Conservation (phyloP, 495 filamentous ascomycete genomes). For the Daldinia concentrica region DNA sequence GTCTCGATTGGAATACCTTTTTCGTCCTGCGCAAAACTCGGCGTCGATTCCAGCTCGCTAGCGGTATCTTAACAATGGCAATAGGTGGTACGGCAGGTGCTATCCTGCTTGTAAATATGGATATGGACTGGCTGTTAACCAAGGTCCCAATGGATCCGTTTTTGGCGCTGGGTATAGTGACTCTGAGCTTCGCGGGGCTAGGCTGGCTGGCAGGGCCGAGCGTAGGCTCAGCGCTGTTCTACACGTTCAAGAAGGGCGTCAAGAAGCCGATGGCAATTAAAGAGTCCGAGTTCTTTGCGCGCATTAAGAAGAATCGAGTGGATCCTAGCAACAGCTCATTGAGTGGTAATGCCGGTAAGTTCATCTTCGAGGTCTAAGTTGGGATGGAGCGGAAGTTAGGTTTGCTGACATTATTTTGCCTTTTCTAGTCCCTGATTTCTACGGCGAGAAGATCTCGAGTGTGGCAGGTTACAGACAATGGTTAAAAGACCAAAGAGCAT, state of each 20-base stretch:
- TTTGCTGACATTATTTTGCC: conserved; percentile 10
- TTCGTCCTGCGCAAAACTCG: conserved; percentile 87
- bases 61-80: conserved; percentile 72
- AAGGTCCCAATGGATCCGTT: conserved; percentile 85
- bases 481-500: conserved; percentile 97
- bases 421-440: conserved; percentile 68
- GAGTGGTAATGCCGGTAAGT: conserved; percentile 66
- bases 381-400: neutral
- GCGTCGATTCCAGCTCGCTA: conserved; percentile 80
- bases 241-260: conserved; percentile 69
- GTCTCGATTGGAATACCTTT: conserved; percentile 91
- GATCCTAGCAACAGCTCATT: conserved; percentile 72
- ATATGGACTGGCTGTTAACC: conserved; percentile 72
- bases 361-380: neutral
- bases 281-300: conserved; percentile 88
- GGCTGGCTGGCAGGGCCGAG: conserved; percentile 90
- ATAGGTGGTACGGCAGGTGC: conserved; percentile 68
- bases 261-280: conserved; percentile 76
- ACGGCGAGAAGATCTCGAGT: conserved; percentile 95
- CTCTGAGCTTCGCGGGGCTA: conserved; percentile 72
- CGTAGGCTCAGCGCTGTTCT: conserved; percentile 79
- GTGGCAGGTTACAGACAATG: conserved; percentile 90
- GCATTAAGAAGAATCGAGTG: conserved; percentile 88
- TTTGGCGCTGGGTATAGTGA: conserved; percentile 79
- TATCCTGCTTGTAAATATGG: conserved; percentile 67